phyloP scores from a whole-genome alignment of 2,329 filamentous ascomycete species.

The Plectosphaerella sp. region DNA sequence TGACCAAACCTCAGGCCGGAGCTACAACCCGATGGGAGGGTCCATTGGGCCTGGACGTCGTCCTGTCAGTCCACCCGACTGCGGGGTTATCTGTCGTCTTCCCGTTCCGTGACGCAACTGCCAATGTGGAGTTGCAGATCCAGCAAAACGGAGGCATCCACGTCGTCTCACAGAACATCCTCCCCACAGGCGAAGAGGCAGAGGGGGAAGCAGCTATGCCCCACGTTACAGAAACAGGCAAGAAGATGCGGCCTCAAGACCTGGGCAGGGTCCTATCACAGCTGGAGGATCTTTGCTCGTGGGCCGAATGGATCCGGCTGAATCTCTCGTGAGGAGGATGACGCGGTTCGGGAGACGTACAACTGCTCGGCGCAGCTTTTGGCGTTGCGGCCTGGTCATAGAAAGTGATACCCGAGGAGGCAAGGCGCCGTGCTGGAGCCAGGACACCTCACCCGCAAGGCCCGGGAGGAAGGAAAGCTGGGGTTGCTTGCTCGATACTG shows the following conservation, averaged over 20 bases:
- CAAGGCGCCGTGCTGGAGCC: no score
- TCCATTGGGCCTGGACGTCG: slow-evolving; percentile 37
- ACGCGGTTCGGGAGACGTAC: not conserved
- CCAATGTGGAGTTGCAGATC: slow-evolving; percentile 54
- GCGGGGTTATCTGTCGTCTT: slow-evolving; percentile 50
- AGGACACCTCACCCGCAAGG: no score
- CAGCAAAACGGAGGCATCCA: slow-evolving; percentile 54
- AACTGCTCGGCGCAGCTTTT: not conserved
- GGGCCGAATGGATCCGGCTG: slow-evolving; percentile 48
- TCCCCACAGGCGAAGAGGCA: slow-evolving; percentile 18
- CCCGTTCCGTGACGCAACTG: slow-evolving; percentile 42
- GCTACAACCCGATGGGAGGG: no score
- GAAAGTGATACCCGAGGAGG: not conserved
- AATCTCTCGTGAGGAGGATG: slow-evolving; percentile 6
- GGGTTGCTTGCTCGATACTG: no score
- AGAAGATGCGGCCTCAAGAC: slow-evolving; percentile 32
- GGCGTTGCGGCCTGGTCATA: not conserved
- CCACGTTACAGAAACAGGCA: slow-evolving; percentile 16
- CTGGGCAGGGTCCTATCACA: slow-evolving; percentile 42
- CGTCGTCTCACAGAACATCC: slow-evolving; percentile 54
- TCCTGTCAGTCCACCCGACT: slow-evolving; percentile 44
- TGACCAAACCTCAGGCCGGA: no score
- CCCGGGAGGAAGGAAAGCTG: no score
- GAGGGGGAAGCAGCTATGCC: slow-evolving; percentile 14
- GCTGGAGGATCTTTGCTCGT: slow-evolving; percentile 47